These are phyloP conservation scores for Pichia phayaonensis DNA, from an alignment of 805 yeast genomes.

Conservation along the genomic window DNA sequence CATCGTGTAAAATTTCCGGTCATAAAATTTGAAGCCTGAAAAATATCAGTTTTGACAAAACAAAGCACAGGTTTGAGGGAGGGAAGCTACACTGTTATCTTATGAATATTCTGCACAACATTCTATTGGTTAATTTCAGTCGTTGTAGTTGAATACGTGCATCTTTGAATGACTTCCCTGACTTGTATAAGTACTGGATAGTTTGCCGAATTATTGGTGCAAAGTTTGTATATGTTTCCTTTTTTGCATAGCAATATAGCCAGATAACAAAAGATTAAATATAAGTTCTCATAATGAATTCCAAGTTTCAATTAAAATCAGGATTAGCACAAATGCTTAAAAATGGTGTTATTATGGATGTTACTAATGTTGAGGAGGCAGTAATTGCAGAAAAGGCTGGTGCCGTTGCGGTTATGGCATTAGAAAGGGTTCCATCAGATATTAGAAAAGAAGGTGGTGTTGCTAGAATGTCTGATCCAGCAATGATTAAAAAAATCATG, in stretches of 20 bases:
- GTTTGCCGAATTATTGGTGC: background rate
- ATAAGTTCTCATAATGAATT: constrained; percentile 16
- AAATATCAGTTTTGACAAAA: background rate
- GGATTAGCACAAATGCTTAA: constrained; percentile 84
- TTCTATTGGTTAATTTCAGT: background rate
- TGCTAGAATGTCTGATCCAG: constrained; percentile 81
- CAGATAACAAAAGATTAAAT: constrained; percentile 10
- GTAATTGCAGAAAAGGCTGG: constrained; percentile 75
- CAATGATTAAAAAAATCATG: constrained; percentile 70
- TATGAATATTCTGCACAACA: too few species aligned
- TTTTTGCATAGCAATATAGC: background rate
- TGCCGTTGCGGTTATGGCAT: constrained; percentile 86
- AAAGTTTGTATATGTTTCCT: too few species aligned
- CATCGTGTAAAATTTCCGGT: background rate
- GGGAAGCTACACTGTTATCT: too few species aligned
- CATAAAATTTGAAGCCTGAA: background rate
- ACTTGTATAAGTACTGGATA: background rate
- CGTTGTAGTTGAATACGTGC: background rate
- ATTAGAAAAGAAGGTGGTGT: constrained; percentile 77
- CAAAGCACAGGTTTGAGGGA: background rate
- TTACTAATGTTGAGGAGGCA: constrained; percentile 75
- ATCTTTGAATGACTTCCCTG: background rate
- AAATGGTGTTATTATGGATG: constrained; percentile 71
- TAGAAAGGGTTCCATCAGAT: constrained; percentile 80
- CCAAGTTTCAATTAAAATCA: constrained; percentile 44